Conservation (phyloP, 768 basidiomycete species). For the Leucocoprinus birnbaumii region DNA sequence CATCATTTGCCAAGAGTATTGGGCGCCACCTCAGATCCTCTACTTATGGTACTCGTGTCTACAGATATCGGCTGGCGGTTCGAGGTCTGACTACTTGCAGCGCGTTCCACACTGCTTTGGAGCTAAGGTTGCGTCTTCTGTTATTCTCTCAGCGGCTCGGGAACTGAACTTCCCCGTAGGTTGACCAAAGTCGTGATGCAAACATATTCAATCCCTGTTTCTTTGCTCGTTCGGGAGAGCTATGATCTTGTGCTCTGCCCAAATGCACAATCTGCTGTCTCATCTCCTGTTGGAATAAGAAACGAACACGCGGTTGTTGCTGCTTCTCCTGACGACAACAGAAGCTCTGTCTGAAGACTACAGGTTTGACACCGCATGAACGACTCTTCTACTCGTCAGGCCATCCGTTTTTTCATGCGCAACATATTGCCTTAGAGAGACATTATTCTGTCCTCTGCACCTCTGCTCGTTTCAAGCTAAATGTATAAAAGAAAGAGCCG, state of each 20-base stretch:
- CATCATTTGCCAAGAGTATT: background rate
- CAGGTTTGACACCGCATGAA: constrained; percentile 5
- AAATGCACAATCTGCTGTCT: too few relatives aligned
- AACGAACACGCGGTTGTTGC: background rate
- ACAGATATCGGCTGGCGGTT: background rate
- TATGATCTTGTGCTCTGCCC: too few relatives aligned
- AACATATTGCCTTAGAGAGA: background rate
- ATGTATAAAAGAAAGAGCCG: constrained; percentile 9
- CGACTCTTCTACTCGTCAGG: background rate
- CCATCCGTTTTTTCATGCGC: background rate
- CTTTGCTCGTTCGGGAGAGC: too few relatives aligned
- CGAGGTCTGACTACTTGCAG: background rate
- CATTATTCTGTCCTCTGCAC: too few relatives aligned
- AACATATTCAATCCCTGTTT: too few relatives aligned
- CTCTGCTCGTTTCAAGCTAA: background rate
- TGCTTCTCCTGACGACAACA: background rate
- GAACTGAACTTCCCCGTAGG: too few relatives aligned
- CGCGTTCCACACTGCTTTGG: too few relatives aligned
- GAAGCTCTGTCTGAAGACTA: background rate
- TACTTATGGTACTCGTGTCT: background rate
- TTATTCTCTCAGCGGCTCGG: too few relatives aligned
- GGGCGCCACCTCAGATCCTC: background rate
- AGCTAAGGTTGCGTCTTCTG: too few relatives aligned
- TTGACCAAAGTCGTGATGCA: too few relatives aligned
- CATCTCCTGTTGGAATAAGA: too few relatives aligned